Evolutionary conservation across 2,329 filamentous ascomycete species (phyloP), one percentile per base, ranked within the genome.

Genomic region (Cryoendolithus antarcticus): DNA sequence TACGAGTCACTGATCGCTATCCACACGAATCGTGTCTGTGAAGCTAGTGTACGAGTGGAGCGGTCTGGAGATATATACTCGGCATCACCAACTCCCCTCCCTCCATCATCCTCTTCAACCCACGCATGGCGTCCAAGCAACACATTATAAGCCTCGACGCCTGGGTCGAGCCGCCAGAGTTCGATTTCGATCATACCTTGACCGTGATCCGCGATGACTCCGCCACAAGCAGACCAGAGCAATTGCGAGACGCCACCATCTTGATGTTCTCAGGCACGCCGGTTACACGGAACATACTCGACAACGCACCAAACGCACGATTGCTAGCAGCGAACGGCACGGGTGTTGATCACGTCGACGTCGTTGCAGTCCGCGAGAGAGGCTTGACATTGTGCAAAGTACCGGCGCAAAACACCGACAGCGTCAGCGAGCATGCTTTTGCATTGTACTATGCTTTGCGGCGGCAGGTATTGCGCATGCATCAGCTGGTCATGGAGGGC

Each of bases 371-470:
- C 41, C 56, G 56, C 30, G 55, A 57, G 38, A 58, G 64, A 10
- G 64, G 64, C 21, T 61, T 72, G 37, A 57, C 59, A 9, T 61
- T 72, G 30, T 61, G 59, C 35, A 69, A 69, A 36, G 65, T 62
- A 33, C 65, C 66, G 3, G 59, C 55, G 10, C 62, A 66, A 12
- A 70, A 70, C 38, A 58, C 67, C 8, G 50, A 67, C 34, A 54
- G 63, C 33, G 67, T 71, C 6, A 60, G 60, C 24, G 69, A 72
- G 49, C 69, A 71, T 57, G 67, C 67, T 8, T 61, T 72, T 30
- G 65, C 61, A 33, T 48, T 72, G 41, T 70, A 69, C 49, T 69
- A 67, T 46, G 64, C 66, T 4, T 53, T 65, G 5, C 56, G 67
- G 37, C 56, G 66, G 40, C 58, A 57, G 40, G 57, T 67, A 7